Evolutionary conservation across 495 filamentous ascomycete species (phyloP).

Genomic region (Daldinia childiae): DNA sequence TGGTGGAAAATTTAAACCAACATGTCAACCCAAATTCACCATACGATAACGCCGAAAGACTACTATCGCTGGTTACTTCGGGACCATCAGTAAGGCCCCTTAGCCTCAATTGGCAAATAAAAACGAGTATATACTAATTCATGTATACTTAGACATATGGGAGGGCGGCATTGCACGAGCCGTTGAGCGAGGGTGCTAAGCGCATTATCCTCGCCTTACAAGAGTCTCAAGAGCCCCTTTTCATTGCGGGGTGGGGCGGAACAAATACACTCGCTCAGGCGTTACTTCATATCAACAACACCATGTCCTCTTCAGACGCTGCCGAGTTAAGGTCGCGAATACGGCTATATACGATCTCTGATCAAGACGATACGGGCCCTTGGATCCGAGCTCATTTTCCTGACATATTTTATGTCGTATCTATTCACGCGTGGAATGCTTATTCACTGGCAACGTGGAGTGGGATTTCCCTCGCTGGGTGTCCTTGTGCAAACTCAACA

Average conservation of each 20-base stretch:
- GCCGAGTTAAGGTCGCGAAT: neutral
- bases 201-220: conserved; percentile 10
- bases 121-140: neutral
- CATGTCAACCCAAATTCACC: neutral
- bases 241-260: conserved; percentile 11
- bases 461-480: neutral
- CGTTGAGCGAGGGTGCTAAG: conserved; percentile 14
- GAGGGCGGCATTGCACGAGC: neutral
- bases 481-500: neutral
- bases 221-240: conserved; percentile 16
- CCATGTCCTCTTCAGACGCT: conserved; percentile 9
- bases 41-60: neutral
- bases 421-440: neutral
- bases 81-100: neutral
- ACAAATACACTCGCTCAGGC: conserved; percentile 20
- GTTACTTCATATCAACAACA: conserved; percentile 17
- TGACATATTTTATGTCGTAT: neutral
- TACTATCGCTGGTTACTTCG: neutral
- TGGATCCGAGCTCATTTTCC: conserved; percentile 1
- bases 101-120: neutral
- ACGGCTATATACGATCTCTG: neutral
- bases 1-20: neutral
- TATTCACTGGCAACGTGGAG: neutral
- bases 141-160: neutral
- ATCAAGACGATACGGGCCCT: neutral